Base-by-base conservation (phyloP, 805 yeast species). In the Grigorovia jiainica region DNA sequence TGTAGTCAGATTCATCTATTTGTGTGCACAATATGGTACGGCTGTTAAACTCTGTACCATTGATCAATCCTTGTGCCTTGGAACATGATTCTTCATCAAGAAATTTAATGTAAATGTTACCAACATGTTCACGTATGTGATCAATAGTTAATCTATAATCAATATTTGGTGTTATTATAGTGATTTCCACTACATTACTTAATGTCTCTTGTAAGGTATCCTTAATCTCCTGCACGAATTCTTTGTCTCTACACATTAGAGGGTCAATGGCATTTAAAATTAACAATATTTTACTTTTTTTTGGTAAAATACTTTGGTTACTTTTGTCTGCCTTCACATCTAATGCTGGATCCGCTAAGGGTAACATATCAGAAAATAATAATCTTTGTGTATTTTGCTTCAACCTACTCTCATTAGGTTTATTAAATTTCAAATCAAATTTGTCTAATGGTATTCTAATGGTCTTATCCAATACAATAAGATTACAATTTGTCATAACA, bases 71-170 rank as follows among this genome's bases (percentile, higher is more conserved):
- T 60, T 76, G 64, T 0, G 92, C 94, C 7, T 60, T 57, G 5
- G 64, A 56, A 1, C 95, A 80, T 2, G 63, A 61, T 2, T 72
- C 72, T 2, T 67, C 60, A 10, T 66, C 64, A 1, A 67, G 69
- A 60, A 82, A 87, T 57, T 80, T 76, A 18, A 84, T 75, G 57
- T 70, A 87, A 0, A 87, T 70, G 47, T 76, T 80, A 0, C 96
- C 95, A 38, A 79, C 70, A 5, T 83, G 85, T 2, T 81, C 38
- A 64, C 72, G 43, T 62, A 74, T 42, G 38, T 52, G 50, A 55
- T 70, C 65, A 49, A 71, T 52, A 53, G 75, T 69, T 55, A 72
- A 61, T 40, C 66, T 68, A 53, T 63, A 68, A 34, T 63, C 66
- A 1, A 55, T 52, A 15, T 57, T 46, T 53, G 78, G 87, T 49